Percentiles rank a stretch among this genome's conserved stretches.
phyloP scores from a whole-genome alignment of 2,329 filamentous ascomycete species.

The Aspergillus alliaceus region DNA sequence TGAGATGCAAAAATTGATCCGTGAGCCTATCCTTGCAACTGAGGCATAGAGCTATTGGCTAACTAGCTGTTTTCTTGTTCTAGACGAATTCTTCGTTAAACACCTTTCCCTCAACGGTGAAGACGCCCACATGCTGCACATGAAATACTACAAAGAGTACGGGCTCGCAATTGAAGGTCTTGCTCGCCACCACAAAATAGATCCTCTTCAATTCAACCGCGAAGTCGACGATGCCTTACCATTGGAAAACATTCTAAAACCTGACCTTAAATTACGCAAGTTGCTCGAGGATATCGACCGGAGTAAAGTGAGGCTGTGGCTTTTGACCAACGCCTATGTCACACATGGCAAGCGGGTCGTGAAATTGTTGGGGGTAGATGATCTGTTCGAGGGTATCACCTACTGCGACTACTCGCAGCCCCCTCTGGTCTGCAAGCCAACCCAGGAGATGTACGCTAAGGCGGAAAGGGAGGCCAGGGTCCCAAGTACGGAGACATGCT shows the following conservation, averaged over 20 bases:
- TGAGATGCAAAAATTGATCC: conserved; percentile 82
- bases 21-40: conserved; percentile 41
- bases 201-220: conserved; percentile 89
- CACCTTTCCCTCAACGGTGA: conserved; percentile 73
- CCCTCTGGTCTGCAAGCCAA: conserved; percentile 83
- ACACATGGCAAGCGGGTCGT: conserved; percentile 84
- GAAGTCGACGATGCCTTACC: conserved; percentile 95
- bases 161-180: conserved; percentile 96
- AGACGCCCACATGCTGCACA: conserved; percentile 83
- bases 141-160: conserved; percentile 92
- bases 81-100: conserved; percentile 60
- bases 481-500: conserved; percentile 69
- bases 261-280: conserved; percentile 70
- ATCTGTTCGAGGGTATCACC: conserved; percentile 91
- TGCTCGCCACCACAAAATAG: conserved; percentile 90
- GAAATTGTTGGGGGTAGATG: conserved; percentile 75
- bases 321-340: conserved; percentile 94
- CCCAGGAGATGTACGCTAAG: conserved; percentile 78
- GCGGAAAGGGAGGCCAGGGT: conserved; percentile 83
- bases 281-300: conserved; percentile 81
- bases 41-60: conserved; percentile 41
- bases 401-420: conserved; percentile 82
- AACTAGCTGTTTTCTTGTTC: background rate
- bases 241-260: conserved; percentile 78
- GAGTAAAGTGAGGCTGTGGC: conserved; percentile 82